A percentile compares a stretch with the other conserved stretches of the same genome.
phyloP scores from a whole-genome alignment of 2,329 filamentous ascomycete genomes.

The Hypoxylon sp. region DNA sequence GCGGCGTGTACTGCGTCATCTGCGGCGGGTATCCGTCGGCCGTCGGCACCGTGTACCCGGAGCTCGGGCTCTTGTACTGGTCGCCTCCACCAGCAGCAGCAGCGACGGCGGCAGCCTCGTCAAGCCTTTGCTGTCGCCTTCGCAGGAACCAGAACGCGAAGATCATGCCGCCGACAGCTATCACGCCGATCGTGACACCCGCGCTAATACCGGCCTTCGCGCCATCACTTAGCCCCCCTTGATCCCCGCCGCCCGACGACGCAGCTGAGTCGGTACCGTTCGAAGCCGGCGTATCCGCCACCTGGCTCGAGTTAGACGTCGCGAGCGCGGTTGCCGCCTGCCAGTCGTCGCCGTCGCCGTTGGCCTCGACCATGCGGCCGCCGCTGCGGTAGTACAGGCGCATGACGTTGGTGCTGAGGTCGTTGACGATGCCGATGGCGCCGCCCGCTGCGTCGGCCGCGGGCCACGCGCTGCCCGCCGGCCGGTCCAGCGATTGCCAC shows the following conservation, averaged over 20 bases:
- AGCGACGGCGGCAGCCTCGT: conserved; percentile 33
- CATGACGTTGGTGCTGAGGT: conserved; percentile 41
- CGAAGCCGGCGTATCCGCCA: conserved; percentile 5
- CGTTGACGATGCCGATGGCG: conserved; percentile 48
- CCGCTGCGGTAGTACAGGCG: conserved; percentile 54
- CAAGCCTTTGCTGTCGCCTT: conserved; percentile 41
- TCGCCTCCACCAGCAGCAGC: neutral
- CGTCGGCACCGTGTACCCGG: conserved; percentile 11
- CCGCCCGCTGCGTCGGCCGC: conserved; percentile 46
- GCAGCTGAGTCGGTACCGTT: neutral
- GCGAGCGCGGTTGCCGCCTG: conserved; percentile 45
- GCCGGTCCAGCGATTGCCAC: conserved; percentile 46
- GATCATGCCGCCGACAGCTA: conserved; percentile 48
- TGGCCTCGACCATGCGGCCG: conserved; percentile 49
- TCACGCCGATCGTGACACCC: conserved; percentile 51
- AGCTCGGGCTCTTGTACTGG: conserved; percentile 13
- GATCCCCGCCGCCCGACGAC: conserved; percentile 1
- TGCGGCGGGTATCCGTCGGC: conserved; percentile 16
- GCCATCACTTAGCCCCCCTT: conserved; percentile 50
- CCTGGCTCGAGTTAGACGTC: conserved; percentile 41
- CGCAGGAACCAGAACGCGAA: conserved; percentile 47
- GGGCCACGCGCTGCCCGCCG: conserved; percentile 46
- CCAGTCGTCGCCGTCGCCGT: conserved; percentile 49
- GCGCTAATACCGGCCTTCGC: conserved; percentile 54
- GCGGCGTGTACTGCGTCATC: neutral